Evolutionary conservation across 768 basidiomycete species (phyloP), one percentile per base, ranked within the genome.

Genomic region (Serendipita indica): DNA sequence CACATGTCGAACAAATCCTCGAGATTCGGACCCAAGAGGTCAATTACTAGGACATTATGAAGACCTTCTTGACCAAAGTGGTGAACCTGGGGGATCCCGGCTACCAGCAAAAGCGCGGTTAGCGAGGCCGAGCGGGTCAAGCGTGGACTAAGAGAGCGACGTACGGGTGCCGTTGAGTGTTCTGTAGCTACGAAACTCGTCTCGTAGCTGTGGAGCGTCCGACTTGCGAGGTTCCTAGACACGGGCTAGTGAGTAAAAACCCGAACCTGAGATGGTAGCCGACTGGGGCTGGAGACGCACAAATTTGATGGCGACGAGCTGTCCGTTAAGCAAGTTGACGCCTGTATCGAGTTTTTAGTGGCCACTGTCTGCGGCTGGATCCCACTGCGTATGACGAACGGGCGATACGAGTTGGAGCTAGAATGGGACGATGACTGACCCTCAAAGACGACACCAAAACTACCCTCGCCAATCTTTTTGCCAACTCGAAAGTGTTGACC

Each of bases 1-100:
- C 93, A 98, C 90, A 96, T 92, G 72, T 98, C 94, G 68, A 99
- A 98, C 33, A 99, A 77, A 68, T 99, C 94, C 72, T 99, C 94
- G 41, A 99, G 74, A 65, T 92, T 94, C 20, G 94, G 94, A n/a
- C 94, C 96, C 13, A 99, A 77, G 30, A 99, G 77, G 73, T 99
- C 94, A 32, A 75, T 77, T 32, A 75, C 74, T 32, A 77, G 70
- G 58, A 75, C 89, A 70, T 99, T 99, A 74, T 99, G 96, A 39
- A 98, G 78, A 13, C 94, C 96, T 72, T 99, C 94, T 70, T 96
- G 92, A 49, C 94, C 94, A 67, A 98, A 99, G 75, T 99, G 87
- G 72, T 98, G 91, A 28, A 97, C 96, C 70, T 98, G 93, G 1
- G 94, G 94, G 57, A 99, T 89, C 58, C 94, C 94, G 63, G 83